These are phyloP conservation scores for Pleurotus tuber-regium DNA, from an alignment of 768 basidiomycete species.

Conservation along the genomic window DNA sequence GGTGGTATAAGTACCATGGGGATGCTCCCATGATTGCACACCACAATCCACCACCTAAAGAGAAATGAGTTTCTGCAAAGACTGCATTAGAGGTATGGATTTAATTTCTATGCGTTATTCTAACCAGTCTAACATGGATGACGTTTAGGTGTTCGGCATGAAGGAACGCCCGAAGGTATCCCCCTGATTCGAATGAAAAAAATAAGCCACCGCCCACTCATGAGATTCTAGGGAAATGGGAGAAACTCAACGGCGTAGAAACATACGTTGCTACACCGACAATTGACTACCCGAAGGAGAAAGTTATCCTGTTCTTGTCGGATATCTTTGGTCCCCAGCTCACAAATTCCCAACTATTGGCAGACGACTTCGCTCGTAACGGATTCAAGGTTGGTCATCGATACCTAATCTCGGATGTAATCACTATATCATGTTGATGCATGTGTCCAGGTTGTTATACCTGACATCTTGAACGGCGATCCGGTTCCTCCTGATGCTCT, in stretches of 20 bases:
- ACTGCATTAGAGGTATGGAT: slow-evolving; percentile 42
- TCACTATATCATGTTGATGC: neutral
- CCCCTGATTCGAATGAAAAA: too few species aligned
- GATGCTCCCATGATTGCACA: neutral
- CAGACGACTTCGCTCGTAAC: slow-evolving; percentile 42
- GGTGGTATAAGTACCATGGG: slow-evolving; percentile 1
- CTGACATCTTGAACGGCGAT: slow-evolving; percentile 44
- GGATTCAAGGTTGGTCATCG: slow-evolving; percentile 39
- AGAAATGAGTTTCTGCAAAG: slow-evolving; percentile 47
- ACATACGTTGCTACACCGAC: slow-evolving; percentile 43
- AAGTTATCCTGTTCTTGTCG: slow-evolving; percentile 42
- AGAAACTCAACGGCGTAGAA: slow-evolving; percentile 33
- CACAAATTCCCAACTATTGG: slow-evolving; percentile 33
- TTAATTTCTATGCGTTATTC: too few species aligned
- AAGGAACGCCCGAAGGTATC: slow-evolving; percentile 33
- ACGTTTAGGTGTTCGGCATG: slow-evolving; percentile 34
- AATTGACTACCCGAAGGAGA: slow-evolving; percentile 37
- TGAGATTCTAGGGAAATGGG: slow-evolving; percentile 30
- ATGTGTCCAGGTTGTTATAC: slow-evolving; percentile 33
- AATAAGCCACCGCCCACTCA: neutral
- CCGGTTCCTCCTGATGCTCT: slow-evolving; percentile 35
- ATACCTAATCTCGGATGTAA: too few species aligned
- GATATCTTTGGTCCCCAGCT: slow-evolving; percentile 40
- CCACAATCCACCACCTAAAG: neutral
- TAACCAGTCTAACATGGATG: too few species aligned